Evolutionary conservation across 1,284 basidiomycete genomes (phyloP), one percentile per base, ranked within the genome.

Genomic region (Lignosus rhinocerotis): DNA sequence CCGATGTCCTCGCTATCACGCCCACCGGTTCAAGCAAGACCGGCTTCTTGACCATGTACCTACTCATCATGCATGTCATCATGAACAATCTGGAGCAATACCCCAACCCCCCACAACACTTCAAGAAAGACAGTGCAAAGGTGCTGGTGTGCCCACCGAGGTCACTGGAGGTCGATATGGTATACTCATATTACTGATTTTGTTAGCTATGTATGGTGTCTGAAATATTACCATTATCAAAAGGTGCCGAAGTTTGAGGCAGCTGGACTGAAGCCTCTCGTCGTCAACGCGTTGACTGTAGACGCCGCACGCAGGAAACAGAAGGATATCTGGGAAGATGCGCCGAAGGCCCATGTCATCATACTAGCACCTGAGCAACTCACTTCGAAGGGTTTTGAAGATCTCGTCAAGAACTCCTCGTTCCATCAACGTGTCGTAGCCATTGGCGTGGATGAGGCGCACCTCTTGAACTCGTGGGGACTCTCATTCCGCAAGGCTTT

Each of bases 21-120:
- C 59, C 61, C 0, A 69, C 65, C 3, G 65, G 69, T 0, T 64
- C 62, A 1, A 62, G 61, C 11, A 63, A 66, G 46, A 61, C 61
- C 0, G 51, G 59, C n/a, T 63, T 56, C n/a, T 16, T 60, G 6
- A n/a, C 46, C 19, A 46, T 54, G 39, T 60, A 56, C 42, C 44
- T 60, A 16, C n/a, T 51, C 0, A 47, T 60, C 21, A 56, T 56
- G 49, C 31, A 41, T 17, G 10, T 31, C 5, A 11, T 55, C 39
- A n/a, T 42, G 25, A 11, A 55, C 14, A 49, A 55, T 3, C 44
- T 25, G 17, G n/a, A n/a, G 8, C 41, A 7, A 6, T 30, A 6
- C 25, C 44, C 31, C 31, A 48, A 34, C 10, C 46, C 32, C 8
- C 46, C 46, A 7, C 3, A 25, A 17, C 46, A 48, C 32, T 53